Percentiles rank a stretch among this genome's conserved stretches.
phyloP scores from a whole-genome alignment of 495 filamentous ascomycete species.

The Letharia columbiana region DNA sequence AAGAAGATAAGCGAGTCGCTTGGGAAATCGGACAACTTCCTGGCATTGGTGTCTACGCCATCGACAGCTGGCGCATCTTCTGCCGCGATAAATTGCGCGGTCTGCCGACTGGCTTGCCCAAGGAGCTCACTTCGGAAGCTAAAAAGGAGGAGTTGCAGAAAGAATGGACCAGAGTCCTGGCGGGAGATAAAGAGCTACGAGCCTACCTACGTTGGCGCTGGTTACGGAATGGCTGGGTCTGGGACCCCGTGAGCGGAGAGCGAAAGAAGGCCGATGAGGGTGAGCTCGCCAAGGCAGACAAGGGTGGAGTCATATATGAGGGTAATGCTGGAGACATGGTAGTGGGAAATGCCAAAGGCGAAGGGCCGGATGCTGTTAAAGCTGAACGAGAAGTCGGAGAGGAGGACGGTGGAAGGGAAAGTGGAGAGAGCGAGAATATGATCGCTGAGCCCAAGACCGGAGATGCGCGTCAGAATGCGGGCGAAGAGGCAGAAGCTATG shows the following conservation, averaged over 20 bases:
- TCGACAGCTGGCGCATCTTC: conserved; percentile 93
- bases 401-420: neutral
- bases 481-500: neutral
- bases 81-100: conserved; percentile 71
- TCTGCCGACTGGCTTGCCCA: conserved; percentile 26
- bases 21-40: conserved; percentile 88
- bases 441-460: neutral
- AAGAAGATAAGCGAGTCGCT: conserved; percentile 39
- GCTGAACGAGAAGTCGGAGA: neutral
- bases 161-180: conserved; percentile 85
- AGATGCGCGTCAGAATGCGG: neutral
- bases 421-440: neutral
- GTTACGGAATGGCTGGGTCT: conserved; percentile 75
- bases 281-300: conserved; percentile 48
- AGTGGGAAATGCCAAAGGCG: neutral
- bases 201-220: conserved; percentile 88
- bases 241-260: conserved; percentile 66
- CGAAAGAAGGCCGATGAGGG: conserved; percentile 46
- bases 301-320: conserved; percentile 54
- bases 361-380: neutral
- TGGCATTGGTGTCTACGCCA: conserved; percentile 72
- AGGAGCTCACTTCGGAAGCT: conserved; percentile 30
- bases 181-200: conserved; percentile 78
- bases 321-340: conserved; percentile 37
- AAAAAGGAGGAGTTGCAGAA: conserved; percentile 32